Evolutionary conservation across 108 stramenopile species (phyloP), one percentile per base, ranked within the genome.

Genomic region (Parmales sp.): DNA sequence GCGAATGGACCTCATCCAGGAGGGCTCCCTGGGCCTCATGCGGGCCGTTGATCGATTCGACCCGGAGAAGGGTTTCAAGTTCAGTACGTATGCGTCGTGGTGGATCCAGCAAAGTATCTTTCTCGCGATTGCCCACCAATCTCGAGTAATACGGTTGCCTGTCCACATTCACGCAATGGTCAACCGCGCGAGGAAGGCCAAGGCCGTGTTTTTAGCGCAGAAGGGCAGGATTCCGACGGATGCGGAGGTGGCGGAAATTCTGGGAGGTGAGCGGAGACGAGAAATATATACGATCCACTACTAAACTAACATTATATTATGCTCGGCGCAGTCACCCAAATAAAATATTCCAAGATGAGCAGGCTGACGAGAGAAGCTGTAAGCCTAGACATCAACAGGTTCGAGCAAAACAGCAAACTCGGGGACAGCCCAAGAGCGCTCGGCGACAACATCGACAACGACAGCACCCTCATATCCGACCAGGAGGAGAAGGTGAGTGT

Each of bases 151-250:
- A 49, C 90, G 94, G 7, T 79, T 98, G 13, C 96, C 96, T n/a
- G 94, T 95, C 8, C 96, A 98, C 72, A 85, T 98, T 6, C 96
- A 98, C 77, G 93, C 95, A 68, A 71, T 95, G 44, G 78, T 95
- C 38, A 86, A 90, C 66, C 85, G 84, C 39, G 81, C 91, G 29
- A 69, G 88, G 38, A 87, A 86, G 70, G 80, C 86, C 1, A 79
- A 85, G 38, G 76, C 64, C 34, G 72, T 76, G 8, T 69, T 95
- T 7, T 69, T 80, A 38, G 74, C 72, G 44, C 84, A 87, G 49
- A 75, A 88, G 2, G 91, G 90, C 36, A 78, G 94, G 18, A 38
- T 75, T n/a, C 93, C 94, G 7, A 91, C 88, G 0, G 86, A 89
- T 63, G 92, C 85, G 69, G 96, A 97, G 79, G 83, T 97, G 54